These are phyloP conservation scores for Emericellopsis terricola DNA, from an alignment of 495 filamentous ascomycete genomes.

Conservation along the genomic window DNA sequence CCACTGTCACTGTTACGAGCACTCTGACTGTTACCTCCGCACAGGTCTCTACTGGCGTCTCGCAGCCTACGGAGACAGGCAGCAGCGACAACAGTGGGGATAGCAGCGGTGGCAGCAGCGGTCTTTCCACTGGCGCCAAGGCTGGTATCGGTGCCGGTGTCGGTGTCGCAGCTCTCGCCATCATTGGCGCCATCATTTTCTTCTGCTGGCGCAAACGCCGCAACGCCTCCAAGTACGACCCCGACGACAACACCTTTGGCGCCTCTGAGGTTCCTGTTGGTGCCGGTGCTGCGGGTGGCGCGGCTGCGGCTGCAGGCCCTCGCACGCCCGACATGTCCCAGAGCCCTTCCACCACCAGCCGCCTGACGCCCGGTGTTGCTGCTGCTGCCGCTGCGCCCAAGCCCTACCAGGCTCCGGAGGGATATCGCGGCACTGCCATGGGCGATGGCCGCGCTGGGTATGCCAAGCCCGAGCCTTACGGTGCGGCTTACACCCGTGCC, in stretches of 20 bases:
- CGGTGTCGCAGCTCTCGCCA: slow-evolving; percentile 2
- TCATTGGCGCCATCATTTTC: slow-evolving; percentile 1
- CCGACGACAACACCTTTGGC: neutral
- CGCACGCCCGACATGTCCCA: slow-evolving; percentile 1
- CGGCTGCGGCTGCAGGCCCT: neutral
- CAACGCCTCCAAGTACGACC: neutral
- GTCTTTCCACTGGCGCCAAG: slow-evolving; percentile 4
- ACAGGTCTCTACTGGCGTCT: slow-evolving; percentile 1
- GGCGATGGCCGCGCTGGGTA: slow-evolving; percentile 2
- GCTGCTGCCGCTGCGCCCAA: neutral
- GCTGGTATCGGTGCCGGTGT: slow-evolving; percentile 7
- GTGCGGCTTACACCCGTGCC: neutral
- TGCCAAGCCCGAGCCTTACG: slow-evolving; percentile 3
- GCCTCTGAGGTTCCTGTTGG: slow-evolving; percentile 3
- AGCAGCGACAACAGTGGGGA: neutral
- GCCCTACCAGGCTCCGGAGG: neutral
- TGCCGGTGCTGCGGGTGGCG: neutral
- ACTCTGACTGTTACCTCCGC: slow-evolving; percentile 10
- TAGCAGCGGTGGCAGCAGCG: neutral
- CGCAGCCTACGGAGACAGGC: neutral
- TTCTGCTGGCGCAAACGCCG: neutral
- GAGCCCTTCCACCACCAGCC: neutral
- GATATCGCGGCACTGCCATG: slow-evolving; percentile 1
- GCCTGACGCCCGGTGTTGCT: too few species aligned
- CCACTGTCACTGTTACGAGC: slow-evolving; percentile 10